These are phyloP conservation scores for Aristolochia californica DNA, from an alignment of 164 flowering plant genomes.

Conservation along the genomic window DNA sequence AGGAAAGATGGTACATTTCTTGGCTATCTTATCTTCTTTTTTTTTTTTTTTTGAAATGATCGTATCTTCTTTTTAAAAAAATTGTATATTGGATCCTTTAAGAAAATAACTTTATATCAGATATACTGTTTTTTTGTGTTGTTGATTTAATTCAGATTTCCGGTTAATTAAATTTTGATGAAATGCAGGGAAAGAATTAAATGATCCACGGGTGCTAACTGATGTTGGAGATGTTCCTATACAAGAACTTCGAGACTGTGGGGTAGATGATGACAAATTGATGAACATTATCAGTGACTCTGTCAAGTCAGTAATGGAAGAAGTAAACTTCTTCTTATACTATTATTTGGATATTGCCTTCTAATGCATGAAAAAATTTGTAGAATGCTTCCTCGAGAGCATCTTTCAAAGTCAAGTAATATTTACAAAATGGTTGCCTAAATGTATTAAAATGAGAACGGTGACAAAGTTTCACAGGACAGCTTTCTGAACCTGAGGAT, in stretches of 20 bases:
- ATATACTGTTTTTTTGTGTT: too few species aligned
- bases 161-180: not conserved
- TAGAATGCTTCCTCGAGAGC: not conserved
- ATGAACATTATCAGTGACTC: conserved; percentile 77
- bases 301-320: conserved; percentile 90
- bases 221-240: conserved; percentile 98
- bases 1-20: too few species aligned
- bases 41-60: too few species aligned
- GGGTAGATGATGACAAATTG: conserved; percentile 84
- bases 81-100: too few species aligned
- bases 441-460: too few species aligned
- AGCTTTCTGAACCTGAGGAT: too few species aligned
- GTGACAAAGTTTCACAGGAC: too few species aligned
- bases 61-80: not conserved
- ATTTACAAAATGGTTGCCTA: not conserved
- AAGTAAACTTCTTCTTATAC: conserved; percentile 14
- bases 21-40: too few species aligned
- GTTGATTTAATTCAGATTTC: not conserved
- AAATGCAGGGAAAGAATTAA: conserved; percentile 70
- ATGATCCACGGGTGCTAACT: conserved; percentile 78
- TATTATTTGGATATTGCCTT: not conserved
- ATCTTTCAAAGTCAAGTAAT: not conserved
- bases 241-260: conserved; percentile 96
- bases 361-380: not conserved
- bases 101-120: too few species aligned